Conservation (phyloP, 148 eudicot genomes). For the Rhododendron williamsianum region DNA sequence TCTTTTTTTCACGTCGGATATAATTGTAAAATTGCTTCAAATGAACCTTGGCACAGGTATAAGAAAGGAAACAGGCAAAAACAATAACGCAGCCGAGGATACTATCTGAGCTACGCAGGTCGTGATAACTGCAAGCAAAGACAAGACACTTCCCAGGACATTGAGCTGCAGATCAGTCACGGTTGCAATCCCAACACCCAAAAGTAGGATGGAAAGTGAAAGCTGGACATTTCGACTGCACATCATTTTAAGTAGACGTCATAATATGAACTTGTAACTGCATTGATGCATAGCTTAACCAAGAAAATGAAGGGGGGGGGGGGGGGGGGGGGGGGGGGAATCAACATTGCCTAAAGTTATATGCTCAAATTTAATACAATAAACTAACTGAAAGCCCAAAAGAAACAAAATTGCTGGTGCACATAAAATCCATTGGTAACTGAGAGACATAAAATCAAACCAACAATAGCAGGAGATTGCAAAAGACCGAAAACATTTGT, state of each 20-base stretch:
- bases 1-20: not conserved
- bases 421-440: not conserved
- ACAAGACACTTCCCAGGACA: slow-evolving; percentile 52
- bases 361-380: not conserved
- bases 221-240: slow-evolving; percentile 54
- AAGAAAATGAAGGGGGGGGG: not conserved
- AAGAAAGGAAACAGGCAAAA: slow-evolving; percentile 1
- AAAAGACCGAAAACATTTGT: not conserved
- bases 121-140: slow-evolving; percentile 56
- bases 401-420: not conserved
- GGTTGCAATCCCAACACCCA: slow-evolving; percentile 75
- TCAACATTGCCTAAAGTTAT: not conserved
- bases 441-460: not conserved
- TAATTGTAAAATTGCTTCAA: not conserved
- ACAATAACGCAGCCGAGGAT: slow-evolving; percentile 28
- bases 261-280: slow-evolving; percentile 6
- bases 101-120: slow-evolving; percentile 74
- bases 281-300: not conserved
- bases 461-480: not conserved
- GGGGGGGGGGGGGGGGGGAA: not conserved
- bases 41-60: not conserved
- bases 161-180: slow-evolving; percentile 73
- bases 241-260: not conserved
- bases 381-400: not conserved
- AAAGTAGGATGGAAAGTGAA: slow-evolving; percentile 47